Evolutionary conservation across 352 stramenopile species (phyloP), one percentile per base, ranked within the genome.

Genomic region (Phytopythium kandeliae): DNA sequence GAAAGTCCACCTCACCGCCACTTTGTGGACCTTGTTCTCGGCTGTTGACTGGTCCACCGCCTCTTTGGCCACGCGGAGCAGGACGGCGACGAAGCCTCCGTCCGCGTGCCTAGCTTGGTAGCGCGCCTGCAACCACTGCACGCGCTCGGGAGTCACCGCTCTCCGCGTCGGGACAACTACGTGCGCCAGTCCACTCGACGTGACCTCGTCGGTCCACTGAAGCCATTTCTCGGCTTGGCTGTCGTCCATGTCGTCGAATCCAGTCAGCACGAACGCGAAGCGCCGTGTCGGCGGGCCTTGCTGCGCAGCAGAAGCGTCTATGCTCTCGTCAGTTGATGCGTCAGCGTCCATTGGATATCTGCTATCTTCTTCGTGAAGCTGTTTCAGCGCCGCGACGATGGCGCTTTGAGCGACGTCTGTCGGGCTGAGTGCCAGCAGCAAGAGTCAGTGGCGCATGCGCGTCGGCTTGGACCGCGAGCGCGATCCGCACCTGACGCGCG

Each of bases 261-360:
- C 78, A 0, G 62, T 54, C 4, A 89, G 48, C 33, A 85, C 80
- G 38, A 89, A 85, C 33, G 87, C 67, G 26, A 80, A 55, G 26
- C 53, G 35, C 12, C 46, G 37, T 16, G 33, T n/a, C 47, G 3
- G n/a, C 10, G 16, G 5, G 15, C 24, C n/a, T 51, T 24, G 4
- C 6, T 50, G 2, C 7, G 7, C 13, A 38, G 41, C 8, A 25
- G n/a, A 22, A 22, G 41, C 16, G 12, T 5, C 6, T 36, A 36
- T n/a, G n/a, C n/a, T n/a, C 28, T 6, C 21, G 25, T 24, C 34
- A 6, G 1, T 22, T 33, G n/a, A 33, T 43, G 46, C 7, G 16
- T 11, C 36, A 13, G 15, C 13, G 13, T 26, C 12, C 1, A n/a
- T 26, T 17, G 6, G 13, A 38, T 9, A 6, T 13, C 30, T 4